Percentiles rank a stretch among this genome's conserved stretches.
These are phyloP conservation scores for Candida sanyaensis DNA, from an alignment of 1,139 yeast species.

Conservation along the genomic window DNA sequence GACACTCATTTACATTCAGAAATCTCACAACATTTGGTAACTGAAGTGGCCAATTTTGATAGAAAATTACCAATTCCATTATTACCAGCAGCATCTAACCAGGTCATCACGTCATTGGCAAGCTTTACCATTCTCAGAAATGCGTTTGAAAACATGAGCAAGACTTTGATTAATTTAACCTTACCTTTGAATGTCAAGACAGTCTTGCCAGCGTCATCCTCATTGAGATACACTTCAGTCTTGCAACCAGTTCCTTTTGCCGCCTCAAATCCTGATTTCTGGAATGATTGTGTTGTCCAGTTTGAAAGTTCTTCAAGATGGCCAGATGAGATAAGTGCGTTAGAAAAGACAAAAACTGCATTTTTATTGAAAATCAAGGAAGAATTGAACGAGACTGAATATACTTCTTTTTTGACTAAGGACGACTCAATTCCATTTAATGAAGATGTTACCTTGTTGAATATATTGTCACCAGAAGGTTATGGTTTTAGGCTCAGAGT, in stretches of 20 bases:
- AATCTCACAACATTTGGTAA: constrained; percentile 40
- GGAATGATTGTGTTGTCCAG: constrained; percentile 79
- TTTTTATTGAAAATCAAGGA: constrained; percentile 76
- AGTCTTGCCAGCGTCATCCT: constrained; percentile 69
- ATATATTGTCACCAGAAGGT: constrained; percentile 82
- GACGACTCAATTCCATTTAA: constrained; percentile 72
- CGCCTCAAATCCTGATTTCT: constrained; percentile 71
- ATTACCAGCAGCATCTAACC: constrained; percentile 54
- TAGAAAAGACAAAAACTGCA: constrained; percentile 90
- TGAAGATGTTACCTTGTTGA: constrained; percentile 56
- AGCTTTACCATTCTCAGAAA: constrained; percentile 59
- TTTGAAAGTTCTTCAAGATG: constrained; percentile 90
- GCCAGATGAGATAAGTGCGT: constrained; percentile 89
- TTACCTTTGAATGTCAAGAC: constrained; percentile 76
- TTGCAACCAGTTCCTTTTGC: constrained; percentile 86
- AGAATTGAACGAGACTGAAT: constrained; percentile 51
- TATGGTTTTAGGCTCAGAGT: constrained; percentile 77
- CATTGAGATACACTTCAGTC: constrained; percentile 72
- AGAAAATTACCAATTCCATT: constrained; percentile 60
- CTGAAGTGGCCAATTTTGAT: constrained; percentile 47
- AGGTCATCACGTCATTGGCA: constrained; percentile 50
- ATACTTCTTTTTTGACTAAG: constrained; percentile 58
- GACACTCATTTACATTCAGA: constrained; percentile 61
- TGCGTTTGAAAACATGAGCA: constrained; percentile 69
- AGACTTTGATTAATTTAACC: constrained; percentile 50